Conservation (phyloP, 257 asterid species). For the Thymus mandschuricus region DNA sequence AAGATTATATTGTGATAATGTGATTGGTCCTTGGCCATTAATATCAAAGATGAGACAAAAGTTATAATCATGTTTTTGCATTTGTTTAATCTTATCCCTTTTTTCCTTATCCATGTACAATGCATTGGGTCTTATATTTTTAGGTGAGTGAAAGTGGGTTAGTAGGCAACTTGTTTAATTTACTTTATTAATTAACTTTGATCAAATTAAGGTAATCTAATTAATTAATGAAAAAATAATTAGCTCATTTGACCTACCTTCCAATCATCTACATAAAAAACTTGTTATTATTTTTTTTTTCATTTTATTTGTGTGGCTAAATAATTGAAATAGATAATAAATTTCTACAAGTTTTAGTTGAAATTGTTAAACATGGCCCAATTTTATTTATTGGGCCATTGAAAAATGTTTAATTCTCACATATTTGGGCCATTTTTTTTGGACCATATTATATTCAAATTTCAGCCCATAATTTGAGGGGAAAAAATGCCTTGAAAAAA, state of each 20-base stretch:
- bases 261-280: background rate
- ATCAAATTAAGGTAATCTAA: slow-evolving; percentile 12
- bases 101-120: slow-evolving; percentile 19
- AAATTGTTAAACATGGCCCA: too few species aligned
- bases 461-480: too few species aligned
- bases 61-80: background rate
- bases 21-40: slow-evolving; percentile 4
- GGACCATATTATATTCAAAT: too few species aligned
- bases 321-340: background rate
- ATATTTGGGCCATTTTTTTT: too few species aligned
- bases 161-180: slow-evolving; percentile 8
- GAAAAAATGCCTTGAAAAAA: too few species aligned
- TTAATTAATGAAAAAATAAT: background rate
- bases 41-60: slow-evolving; percentile 6
- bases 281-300: too few species aligned
- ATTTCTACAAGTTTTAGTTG: too few species aligned
- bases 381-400: too few species aligned
- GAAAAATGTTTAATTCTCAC: too few species aligned
- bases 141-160: slow-evolving; percentile 8
- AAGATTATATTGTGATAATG: slow-evolving; percentile 5
- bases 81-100: background rate
- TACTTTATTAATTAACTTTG: background rate
- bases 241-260: background rate
- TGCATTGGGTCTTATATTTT: background rate
- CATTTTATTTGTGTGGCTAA: background rate